Percentiles rank a stretch among this genome's conserved stretches.
These are phyloP conservation scores for Pseudopithomyces maydicus DNA, from an alignment of 2,329 filamentous ascomycete genomes.

Conservation along the genomic window DNA sequence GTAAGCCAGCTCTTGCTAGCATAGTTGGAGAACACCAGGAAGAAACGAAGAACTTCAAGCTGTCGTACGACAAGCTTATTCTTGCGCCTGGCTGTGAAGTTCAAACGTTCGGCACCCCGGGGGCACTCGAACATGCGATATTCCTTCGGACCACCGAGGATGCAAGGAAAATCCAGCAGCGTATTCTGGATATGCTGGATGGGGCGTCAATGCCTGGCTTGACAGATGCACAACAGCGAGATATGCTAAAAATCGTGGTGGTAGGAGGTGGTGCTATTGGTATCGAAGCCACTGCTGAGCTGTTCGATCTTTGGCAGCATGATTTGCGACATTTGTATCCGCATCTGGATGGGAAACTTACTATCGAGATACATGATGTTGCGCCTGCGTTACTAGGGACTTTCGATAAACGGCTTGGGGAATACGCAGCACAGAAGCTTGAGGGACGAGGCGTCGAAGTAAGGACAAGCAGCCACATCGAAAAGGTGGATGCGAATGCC, in stretches of 20 bases:
- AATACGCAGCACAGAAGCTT: neutral
- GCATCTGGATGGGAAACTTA: neutral
- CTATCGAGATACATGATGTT: slow-evolving; percentile 2
- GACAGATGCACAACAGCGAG: neutral
- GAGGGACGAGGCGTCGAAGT: neutral
- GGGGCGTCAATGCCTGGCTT: slow-evolving; percentile 2
- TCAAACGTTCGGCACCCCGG: slow-evolving; percentile 1
- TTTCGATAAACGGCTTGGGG: slow-evolving; percentile 3
- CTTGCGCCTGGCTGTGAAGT: slow-evolving; percentile 3
- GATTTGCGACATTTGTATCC: slow-evolving; percentile 2
- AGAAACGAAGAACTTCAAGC: neutral
- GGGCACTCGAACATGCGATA: neutral
- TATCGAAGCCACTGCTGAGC: slow-evolving; percentile 6
- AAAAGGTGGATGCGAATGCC: slow-evolving; percentile 2
- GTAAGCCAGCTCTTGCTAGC: neutral
- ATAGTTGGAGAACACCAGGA: neutral
- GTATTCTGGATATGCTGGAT: neutral
- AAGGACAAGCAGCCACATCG: neutral
- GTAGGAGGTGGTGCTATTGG: slow-evolving; percentile 3
- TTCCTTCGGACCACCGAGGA: neutral
- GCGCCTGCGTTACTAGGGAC: neutral
- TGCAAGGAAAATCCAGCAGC: neutral
- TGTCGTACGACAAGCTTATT: slow-evolving; percentile 2
- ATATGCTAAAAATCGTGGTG: neutral
- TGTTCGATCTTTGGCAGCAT: neutral